Evolutionary conservation across 768 basidiomycete species (phyloP), one percentile per base, ranked within the genome.

Genomic region (Ephemerocybe angulata): DNA sequence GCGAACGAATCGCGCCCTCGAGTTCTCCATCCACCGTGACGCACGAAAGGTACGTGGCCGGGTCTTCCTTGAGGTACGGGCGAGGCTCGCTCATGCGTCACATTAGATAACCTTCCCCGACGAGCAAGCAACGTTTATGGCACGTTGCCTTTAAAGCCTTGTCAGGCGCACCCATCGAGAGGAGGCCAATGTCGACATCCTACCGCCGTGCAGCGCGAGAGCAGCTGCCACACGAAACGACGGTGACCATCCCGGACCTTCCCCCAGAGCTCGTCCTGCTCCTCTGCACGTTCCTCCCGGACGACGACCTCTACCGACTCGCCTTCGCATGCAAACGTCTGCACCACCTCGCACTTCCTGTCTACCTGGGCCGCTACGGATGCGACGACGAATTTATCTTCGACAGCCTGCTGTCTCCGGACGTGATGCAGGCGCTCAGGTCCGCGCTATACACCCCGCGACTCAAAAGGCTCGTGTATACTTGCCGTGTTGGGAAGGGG

Each of bases 251-350:
- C 38, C 7, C 6, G 38, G 17, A 27, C 35, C 25, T 72, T n/a
- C 70, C 70, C 1, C 66, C 63, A 19, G 70, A 72, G 52, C 59
- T 70, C 33, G 52, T 70, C n/a, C 57, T 66, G 51, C 43, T 47
- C 22, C 53, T 70, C 27, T 50, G 66, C 31, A 60, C 59, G 28
- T 46, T 62, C 25, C 52, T 67, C 17, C 50, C 55, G 2, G 61
- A 64, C 37, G 62, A 64, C 24, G 57, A 60, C 33, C 52, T 72
- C 4, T 63, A 53, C 55, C 19, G 31, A 1, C 53, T 70, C 19
- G 55, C 62, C 2, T 50, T 62, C 35, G 50, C 64, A 21, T 70
- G 61, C 12, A 58, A 60, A 27, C 60, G 62, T 28, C 46, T 70
- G 11, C 65, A 72, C 56, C 53, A 62, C 46, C 55, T 69, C 38